Evolutionary conservation across 164 flowering plant genomes (phyloP), one percentile per base, ranked within the genome.

Genomic region (Annona squamosa): DNA sequence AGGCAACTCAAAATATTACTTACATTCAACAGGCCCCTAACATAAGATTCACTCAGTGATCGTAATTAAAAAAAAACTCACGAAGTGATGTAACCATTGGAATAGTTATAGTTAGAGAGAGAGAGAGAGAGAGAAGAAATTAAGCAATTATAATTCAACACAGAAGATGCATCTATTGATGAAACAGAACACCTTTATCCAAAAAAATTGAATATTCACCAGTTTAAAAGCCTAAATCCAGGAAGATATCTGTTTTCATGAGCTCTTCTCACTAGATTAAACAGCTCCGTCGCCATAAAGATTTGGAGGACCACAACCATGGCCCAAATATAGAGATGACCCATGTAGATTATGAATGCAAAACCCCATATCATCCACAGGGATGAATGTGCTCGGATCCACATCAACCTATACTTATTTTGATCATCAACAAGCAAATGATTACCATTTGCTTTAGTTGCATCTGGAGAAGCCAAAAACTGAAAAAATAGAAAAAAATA

Each of bases 301-400:
- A 95, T 89, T 83, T 93, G 99, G 77, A 95, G 87, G 46, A 91
- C 88, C 44, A 95, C 95, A 43, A 95, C 88, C 98, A 91, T 91
- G 70, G 95, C 97, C 85, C 92, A 91, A 18, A 93, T 95, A 77
- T 88, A 93, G 74, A 93, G 97, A 87, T 95, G 98, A 26, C 99
- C 99, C 92, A 93, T 79, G 82, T 93, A 95, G 74, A 95, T 85
- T 63, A 85, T 81, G 2, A 89, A 83, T 26, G 77, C 91, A 84
- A 95, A 91, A 5, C 94, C 93, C 63, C 88, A 93, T 81, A 95
- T 90, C 99, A 95, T 95, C 99, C 96, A 90, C 26, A 93, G 48
- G 44, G 98, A 71, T 66, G 99, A 95, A 81, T 82, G 78, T 56
- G 89, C 74, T 48, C 99, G 93, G 18, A 87, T 84, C 86, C 77